Percentiles rank a stretch among this genome's conserved stretches.
Evolutionary conservation across 2,329 filamentous ascomycete species (phyloP).

Genomic region (Penicillium sp.): DNA sequence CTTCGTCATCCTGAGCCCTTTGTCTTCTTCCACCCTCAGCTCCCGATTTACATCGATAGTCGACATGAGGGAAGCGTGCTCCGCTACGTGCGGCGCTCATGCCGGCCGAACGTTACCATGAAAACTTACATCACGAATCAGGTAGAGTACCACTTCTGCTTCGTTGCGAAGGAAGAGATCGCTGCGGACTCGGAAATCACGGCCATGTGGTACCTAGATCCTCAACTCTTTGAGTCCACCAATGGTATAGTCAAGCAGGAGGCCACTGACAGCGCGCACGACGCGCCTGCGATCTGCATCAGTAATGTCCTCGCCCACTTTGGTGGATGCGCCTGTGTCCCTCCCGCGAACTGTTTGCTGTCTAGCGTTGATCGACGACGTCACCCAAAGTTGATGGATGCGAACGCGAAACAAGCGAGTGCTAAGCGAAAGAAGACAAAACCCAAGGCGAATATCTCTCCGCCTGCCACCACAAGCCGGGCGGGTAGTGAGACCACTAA

Average conservation of each 20-base stretch:
- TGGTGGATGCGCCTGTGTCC: constrained; percentile 43
- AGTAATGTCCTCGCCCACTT: constrained; percentile 44
- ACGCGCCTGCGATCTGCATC: constrained; percentile 38
- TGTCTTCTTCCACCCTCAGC: constrained; percentile 75
- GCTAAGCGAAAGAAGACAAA: constrained; percentile 38
- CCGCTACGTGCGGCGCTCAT: constrained; percentile 85
- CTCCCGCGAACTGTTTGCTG: constrained; percentile 33
- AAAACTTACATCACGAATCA: constrained; percentile 74
- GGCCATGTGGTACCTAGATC: constrained; percentile 43
- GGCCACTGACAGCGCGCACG: too few species aligned
- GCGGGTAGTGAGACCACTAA: too few species aligned
- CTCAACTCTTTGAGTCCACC: constrained; percentile 28
- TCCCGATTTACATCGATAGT: constrained; percentile 89
- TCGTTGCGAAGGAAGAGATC: constrained; percentile 73
- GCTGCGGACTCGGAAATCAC: constrained; percentile 45
- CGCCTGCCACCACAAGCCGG: too few species aligned
- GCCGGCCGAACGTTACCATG: constrained; percentile 76
- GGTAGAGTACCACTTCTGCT: constrained; percentile 83
- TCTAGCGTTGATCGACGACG: constrained; percentile 39
- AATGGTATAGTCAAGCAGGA: constrained; percentile 37
- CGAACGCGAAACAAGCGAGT: too few species aligned
- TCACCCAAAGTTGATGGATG: constrained; percentile 23
- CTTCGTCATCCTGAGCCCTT: constrained; percentile 56
- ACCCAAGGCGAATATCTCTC: constrained; percentile 53
- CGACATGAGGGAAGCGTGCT: constrained; percentile 75